A percentile compares a stretch with the other conserved stretches of the same genome.
These are phyloP conservation scores for Posidonia oceanica DNA, from an alignment of 116 monocot species.

Conservation along the genomic window DNA sequence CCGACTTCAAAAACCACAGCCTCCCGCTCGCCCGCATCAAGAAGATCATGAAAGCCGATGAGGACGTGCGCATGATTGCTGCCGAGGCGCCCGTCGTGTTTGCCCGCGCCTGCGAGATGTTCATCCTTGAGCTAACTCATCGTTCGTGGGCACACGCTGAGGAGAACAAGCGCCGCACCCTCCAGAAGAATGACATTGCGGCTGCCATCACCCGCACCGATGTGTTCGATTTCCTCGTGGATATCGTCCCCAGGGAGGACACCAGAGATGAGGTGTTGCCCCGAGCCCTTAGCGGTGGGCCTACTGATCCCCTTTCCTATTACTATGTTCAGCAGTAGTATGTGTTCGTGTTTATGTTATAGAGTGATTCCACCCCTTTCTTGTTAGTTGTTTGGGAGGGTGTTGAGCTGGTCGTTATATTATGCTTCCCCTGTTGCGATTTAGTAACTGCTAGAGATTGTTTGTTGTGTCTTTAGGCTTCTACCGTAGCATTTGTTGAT, in stretches of 20 bases:
- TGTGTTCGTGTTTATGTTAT: background rate
- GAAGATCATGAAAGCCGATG: conserved; percentile 47
- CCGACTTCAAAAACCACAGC: conserved; percentile 42
- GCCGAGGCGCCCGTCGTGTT: conserved; percentile 45
- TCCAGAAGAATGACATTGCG: conserved; percentile 45
- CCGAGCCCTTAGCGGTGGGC: background rate
- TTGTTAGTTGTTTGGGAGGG: background rate
- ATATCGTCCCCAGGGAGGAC: conserved; percentile 34
- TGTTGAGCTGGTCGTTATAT: background rate
- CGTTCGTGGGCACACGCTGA: conserved; percentile 37
- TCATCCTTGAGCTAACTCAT: conserved; percentile 40
- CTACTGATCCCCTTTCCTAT: conserved; percentile 14
- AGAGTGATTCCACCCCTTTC: too few relatives aligned
- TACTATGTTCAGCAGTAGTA: conserved; percentile 26
- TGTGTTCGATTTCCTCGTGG: conserved; percentile 37
- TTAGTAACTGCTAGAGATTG: background rate
- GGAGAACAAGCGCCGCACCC: conserved; percentile 41
- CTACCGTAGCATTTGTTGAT: background rate
- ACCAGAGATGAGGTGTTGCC: conserved; percentile 20
- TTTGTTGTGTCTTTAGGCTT: background rate
- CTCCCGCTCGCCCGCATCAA: conserved; percentile 45
- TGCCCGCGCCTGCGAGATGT: conserved; percentile 45
- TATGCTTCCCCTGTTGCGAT: background rate
- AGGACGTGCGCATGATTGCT: conserved; percentile 40
- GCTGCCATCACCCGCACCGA: conserved; percentile 37